Evolutionary conservation across 805 yeast species (phyloP).

Genomic region (Citeromyces matritensis): DNA sequence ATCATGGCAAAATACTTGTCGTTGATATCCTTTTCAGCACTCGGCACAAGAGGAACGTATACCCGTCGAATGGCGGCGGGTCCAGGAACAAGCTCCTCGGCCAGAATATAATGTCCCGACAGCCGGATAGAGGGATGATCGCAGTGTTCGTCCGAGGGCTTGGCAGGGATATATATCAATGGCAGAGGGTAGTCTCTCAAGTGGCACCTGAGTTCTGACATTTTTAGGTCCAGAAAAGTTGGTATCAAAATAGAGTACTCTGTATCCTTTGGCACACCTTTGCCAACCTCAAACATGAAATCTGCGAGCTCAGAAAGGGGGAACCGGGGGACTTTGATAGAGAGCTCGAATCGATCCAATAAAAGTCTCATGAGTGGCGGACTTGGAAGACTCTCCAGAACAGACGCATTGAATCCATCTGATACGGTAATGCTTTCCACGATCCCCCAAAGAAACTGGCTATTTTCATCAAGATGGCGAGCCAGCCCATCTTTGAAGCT

Average conservation of each 20-base stretch:
- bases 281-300: conserved; percentile 63
- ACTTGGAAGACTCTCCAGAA: conserved; percentile 26
- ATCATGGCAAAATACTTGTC: conserved; percentile 35
- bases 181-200: conserved; percentile 84
- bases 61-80: conserved; percentile 41
- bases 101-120: conserved; percentile 51
- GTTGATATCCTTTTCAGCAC: conserved; percentile 17
- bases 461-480: conserved; percentile 21
- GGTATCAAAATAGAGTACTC: conserved; percentile 60
- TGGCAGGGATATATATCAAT: conserved; percentile 48
- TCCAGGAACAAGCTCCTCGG: conserved; percentile 43
- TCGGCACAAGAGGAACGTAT: conserved; percentile 45
- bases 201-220: conserved; percentile 54
- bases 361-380: conserved; percentile 36
- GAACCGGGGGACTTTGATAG: conserved; percentile 28
- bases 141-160: conserved; percentile 8
- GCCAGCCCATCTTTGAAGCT: conserved; percentile 24
- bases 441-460: conserved; percentile 24
- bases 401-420: conserved; percentile 22
- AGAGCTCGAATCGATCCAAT: conserved; percentile 29
- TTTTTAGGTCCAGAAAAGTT: conserved; percentile 32
- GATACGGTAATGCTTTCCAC: conserved; percentile 19
- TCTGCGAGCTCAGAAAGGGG: conserved; percentile 32
- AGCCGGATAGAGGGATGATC: conserved; percentile 16
- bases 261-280: conserved; percentile 66